phyloP scores from a whole-genome alignment of 148 eudicot species.

The Rhododendron kiyosumense region DNA sequence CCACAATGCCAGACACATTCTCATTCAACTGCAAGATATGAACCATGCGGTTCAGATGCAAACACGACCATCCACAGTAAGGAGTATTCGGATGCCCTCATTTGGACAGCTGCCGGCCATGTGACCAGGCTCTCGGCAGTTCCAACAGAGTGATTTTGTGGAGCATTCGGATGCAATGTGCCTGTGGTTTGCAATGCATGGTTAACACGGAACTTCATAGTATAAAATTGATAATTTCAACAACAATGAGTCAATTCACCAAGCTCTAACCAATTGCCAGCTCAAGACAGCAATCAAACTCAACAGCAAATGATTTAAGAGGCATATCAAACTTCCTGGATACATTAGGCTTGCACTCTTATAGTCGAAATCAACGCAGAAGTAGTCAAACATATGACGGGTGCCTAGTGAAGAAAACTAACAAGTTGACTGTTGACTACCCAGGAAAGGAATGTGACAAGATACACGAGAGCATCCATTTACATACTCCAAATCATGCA shows the following conservation, averaged over 20 bases:
- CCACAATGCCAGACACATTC: neutral
- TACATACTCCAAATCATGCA: neutral
- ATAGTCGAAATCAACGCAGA: neutral
- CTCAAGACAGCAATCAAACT: neutral
- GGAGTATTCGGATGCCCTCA: slow-evolving; percentile 48
- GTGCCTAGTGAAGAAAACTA: neutral
- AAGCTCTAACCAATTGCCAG: neutral
- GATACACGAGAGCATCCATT: neutral
- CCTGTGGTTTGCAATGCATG: slow-evolving; percentile 41
- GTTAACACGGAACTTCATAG: neutral
- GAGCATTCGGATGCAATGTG: slow-evolving; percentile 93
- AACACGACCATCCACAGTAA: neutral
- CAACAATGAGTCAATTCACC: neutral
- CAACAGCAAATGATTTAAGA: neutral
- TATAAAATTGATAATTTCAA: neutral
- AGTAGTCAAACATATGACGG: neutral
- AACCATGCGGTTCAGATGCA: neutral
- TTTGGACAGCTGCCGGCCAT: slow-evolving; percentile 90
- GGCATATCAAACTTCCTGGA: neutral
- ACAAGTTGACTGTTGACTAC: neutral
- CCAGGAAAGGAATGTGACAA: neutral
- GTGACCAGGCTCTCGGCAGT: slow-evolving; percentile 95
- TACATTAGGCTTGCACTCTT: neutral
- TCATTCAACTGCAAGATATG: neutral
- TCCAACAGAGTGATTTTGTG: slow-evolving; percentile 92